Percentiles rank a stretch among this genome's conserved stretches.
These are phyloP conservation scores for Oxytropis ochrocephala DNA, from an alignment of 306 rosid genomes.

Conservation along the genomic window DNA sequence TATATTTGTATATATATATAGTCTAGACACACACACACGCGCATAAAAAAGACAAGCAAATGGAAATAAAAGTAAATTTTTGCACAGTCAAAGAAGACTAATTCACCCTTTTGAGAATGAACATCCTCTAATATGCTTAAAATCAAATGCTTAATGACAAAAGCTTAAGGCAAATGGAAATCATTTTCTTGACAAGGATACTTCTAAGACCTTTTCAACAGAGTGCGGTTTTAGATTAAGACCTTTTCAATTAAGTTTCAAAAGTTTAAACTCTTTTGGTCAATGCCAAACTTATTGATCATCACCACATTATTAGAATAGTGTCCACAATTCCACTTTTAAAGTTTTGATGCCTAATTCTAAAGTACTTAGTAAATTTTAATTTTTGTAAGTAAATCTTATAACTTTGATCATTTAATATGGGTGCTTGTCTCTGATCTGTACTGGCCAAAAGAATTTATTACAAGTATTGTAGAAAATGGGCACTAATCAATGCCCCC, in stretches of 20 bases:
- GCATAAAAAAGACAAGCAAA: not conserved
- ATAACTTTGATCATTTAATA: no score
- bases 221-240: slow-evolving; percentile 18
- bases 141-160: slow-evolving; percentile 19
- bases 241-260: not conserved
- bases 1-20: not conserved
- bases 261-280: not conserved
- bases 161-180: slow-evolving; percentile 1
- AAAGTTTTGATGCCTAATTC: no score
- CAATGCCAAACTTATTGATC: no score
- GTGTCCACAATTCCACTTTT: no score
- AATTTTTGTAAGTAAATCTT: no score
- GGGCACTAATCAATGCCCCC: no score
- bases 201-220: slow-evolving; percentile 2
- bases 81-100: slow-evolving; percentile 22
- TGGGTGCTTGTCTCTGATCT: no score
- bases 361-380: no score
- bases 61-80: not conserved
- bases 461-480: no score
- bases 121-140: slow-evolving; percentile 1
- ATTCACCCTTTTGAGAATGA: not conserved
- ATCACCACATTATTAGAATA: no score
- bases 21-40: not conserved
- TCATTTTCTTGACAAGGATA: slow-evolving; percentile 25
- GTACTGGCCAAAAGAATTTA: no score